Conservation (phyloP, 495 filamentous ascomycete species). For the Darksidea phi region DNA sequence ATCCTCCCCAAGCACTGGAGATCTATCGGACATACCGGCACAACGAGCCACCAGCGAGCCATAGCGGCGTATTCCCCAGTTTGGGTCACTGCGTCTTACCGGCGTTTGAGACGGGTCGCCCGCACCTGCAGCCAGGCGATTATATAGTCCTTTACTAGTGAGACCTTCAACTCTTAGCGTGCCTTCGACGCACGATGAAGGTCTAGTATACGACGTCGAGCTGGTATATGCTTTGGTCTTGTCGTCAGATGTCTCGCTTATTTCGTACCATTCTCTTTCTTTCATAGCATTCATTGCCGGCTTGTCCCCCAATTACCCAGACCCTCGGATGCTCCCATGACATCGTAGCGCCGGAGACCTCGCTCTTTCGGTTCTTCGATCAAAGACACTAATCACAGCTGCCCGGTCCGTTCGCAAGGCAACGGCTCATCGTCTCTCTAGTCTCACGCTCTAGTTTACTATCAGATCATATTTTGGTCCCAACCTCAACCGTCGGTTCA, state of each 20-base stretch:
- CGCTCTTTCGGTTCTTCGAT: slow-evolving; percentile 11
- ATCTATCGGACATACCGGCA: slow-evolving; percentile 3
- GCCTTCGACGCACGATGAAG: neutral
- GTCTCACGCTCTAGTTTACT: neutral
- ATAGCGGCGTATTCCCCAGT: slow-evolving; percentile 5
- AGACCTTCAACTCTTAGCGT: neutral
- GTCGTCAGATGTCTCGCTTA: slow-evolving; percentile 7
- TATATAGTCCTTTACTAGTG: neutral
- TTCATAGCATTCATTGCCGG: neutral
- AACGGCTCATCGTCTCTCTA: neutral
- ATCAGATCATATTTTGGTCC: neutral
- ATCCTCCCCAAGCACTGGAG: neutral
- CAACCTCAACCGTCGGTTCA: slow-evolving; percentile 6
- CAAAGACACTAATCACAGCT: slow-evolving; percentile 1
- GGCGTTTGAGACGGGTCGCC: slow-evolving; percentile 15
- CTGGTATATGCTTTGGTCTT: neutral
- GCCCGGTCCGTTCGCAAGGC: neutral
- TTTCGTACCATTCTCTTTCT: neutral
- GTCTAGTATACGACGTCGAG: slow-evolving; percentile 2
- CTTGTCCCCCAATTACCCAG: neutral
- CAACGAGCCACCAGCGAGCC: slow-evolving; percentile 7
- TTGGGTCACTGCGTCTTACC: slow-evolving; percentile 20
- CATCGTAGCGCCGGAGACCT: slow-evolving; percentile 21
- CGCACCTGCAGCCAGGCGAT: slow-evolving; percentile 5
- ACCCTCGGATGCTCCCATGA: neutral